These are phyloP conservation scores for Ostreobium quekettii DNA, from an alignment of 139 green algal genomes.

Conservation along the genomic window DNA sequence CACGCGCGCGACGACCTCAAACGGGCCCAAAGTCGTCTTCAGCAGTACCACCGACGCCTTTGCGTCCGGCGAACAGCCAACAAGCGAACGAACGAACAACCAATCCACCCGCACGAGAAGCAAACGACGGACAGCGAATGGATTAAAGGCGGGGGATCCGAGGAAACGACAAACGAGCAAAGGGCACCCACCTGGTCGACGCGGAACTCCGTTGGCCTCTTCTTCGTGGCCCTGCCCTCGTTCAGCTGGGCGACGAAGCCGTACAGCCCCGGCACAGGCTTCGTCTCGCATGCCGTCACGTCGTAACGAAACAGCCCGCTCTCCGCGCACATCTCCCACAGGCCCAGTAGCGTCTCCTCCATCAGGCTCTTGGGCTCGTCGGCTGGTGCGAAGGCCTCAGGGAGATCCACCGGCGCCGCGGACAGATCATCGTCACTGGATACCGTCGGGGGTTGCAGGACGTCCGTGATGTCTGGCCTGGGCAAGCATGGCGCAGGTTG, in stretches of 20 bases:
- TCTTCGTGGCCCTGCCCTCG: constrained; percentile 88
- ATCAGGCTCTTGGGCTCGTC: constrained; percentile 36
- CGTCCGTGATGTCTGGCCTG: neutral
- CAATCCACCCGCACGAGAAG: too few species aligned
- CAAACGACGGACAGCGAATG: neutral
- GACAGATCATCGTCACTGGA: neutral
- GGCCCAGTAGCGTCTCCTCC: constrained; percentile 49
- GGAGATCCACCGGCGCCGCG: constrained; percentile 1
- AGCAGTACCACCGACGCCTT: too few species aligned
- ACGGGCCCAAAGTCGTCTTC: too few species aligned
- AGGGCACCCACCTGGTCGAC: constrained; percentile 64
- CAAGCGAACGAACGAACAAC: too few species aligned
- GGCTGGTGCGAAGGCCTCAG: neutral
- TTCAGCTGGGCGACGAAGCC: constrained; percentile 92
- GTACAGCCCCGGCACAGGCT: constrained; percentile 66
- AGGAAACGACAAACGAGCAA: neutral
- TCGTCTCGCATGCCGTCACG: constrained; percentile 79
- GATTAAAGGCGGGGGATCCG: constrained; percentile 2
- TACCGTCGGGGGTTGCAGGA: neutral
- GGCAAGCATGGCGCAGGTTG: neutral
- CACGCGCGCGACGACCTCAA: too few species aligned
- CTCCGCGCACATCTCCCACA: constrained; percentile 70
- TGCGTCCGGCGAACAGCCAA: too few species aligned
- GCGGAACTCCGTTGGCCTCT: constrained; percentile 93
- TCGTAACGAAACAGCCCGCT: constrained; percentile 83